phyloP scores from a whole-genome alignment of 2,329 filamentous ascomycete genomes.

The Diatrype stigma region DNA sequence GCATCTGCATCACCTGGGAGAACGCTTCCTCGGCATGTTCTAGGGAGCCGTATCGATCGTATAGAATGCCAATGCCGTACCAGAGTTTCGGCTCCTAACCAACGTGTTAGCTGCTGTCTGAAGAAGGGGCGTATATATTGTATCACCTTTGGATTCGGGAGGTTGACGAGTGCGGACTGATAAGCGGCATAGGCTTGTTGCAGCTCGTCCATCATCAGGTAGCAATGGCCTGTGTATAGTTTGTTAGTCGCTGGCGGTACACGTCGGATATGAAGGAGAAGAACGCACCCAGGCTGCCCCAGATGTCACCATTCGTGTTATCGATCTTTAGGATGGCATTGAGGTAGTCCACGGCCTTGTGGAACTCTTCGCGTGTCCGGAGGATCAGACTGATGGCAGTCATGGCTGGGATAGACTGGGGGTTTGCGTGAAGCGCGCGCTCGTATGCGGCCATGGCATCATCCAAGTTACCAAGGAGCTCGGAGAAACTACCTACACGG shows the following conservation, averaged over 20 bases:
- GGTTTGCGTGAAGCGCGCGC: constrained; percentile 81
- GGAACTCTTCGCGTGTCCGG: constrained; percentile 87
- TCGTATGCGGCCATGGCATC: constrained; percentile 90
- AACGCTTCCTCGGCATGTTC: constrained; percentile 98
- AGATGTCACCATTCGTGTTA: constrained; percentile 84
- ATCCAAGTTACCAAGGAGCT: constrained; percentile 82
- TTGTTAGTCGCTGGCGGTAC: constrained; percentile 15
- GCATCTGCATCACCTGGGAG: constrained; percentile 98
- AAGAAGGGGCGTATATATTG: constrained; percentile 8
- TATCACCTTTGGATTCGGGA: constrained; percentile 82
- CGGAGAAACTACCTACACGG: constrained; percentile 71
- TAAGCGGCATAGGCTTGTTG: constrained; percentile 97
- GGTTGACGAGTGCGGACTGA: constrained; percentile 88
- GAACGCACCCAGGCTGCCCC: constrained; percentile 81
- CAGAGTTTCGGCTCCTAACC: constrained; percentile 87
- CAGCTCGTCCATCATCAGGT: constrained; percentile 96
- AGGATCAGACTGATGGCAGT: constrained; percentile 90
- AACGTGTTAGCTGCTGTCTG: constrained; percentile 10
- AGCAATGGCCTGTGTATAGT: constrained; percentile 73
- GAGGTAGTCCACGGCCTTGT: constrained; percentile 89
- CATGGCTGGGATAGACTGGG: constrained; percentile 86
- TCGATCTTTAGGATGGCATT: constrained; percentile 90
- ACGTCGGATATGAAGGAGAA: not conserved
- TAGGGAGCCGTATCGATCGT: constrained; percentile 91
- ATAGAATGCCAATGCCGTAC: constrained; percentile 98